These are phyloP conservation scores for Pyrenophora seminiperda DNA, from an alignment of 2,329 filamentous ascomycete species.

Conservation along the genomic window DNA sequence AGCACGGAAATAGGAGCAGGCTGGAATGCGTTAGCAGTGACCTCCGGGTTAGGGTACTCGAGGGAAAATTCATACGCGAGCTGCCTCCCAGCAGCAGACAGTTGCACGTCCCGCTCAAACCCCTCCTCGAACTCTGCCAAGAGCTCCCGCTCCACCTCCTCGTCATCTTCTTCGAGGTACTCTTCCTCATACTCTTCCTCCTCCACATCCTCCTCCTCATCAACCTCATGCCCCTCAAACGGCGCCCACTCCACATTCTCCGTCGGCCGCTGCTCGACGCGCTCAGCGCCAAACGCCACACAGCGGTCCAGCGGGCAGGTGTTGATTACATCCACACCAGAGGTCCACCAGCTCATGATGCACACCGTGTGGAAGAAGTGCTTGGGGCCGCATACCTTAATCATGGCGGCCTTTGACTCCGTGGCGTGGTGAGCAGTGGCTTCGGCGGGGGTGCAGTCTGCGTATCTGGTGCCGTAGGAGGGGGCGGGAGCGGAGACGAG, in stretches of 20 bases:
- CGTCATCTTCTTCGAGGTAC: too few relatives aligned
- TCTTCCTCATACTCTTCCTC: too few relatives aligned
- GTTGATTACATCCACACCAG: constrained; percentile 20
- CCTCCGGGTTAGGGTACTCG: too few relatives aligned
- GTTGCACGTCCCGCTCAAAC: too few relatives aligned
- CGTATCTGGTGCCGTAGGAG: neutral
- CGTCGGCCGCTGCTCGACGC: neutral
- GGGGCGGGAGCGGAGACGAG: neutral
- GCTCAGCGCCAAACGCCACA: neutral
- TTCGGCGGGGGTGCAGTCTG: neutral
- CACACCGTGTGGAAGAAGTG: constrained; percentile 8
- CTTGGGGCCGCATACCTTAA: neutral
- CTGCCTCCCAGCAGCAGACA: too few relatives aligned
- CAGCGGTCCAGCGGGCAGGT: constrained; percentile 4
- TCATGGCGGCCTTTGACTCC: neutral
- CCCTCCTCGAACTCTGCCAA: too few relatives aligned
- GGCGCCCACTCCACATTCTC: neutral
- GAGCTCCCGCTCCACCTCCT: too few relatives aligned
- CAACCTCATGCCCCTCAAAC: neutral
- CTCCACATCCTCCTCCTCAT: too few relatives aligned
- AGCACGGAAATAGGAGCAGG: too few relatives aligned
- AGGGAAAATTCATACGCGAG: too few relatives aligned
- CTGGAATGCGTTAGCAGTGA: too few relatives aligned
- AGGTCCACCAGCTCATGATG: constrained; percentile 1
- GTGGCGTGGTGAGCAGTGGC: neutral